Evolutionary conservation across 495 filamentous ascomycete genomes (phyloP), one percentile per base, ranked within the genome.

Genomic region (Rusavskia elegans): DNA sequence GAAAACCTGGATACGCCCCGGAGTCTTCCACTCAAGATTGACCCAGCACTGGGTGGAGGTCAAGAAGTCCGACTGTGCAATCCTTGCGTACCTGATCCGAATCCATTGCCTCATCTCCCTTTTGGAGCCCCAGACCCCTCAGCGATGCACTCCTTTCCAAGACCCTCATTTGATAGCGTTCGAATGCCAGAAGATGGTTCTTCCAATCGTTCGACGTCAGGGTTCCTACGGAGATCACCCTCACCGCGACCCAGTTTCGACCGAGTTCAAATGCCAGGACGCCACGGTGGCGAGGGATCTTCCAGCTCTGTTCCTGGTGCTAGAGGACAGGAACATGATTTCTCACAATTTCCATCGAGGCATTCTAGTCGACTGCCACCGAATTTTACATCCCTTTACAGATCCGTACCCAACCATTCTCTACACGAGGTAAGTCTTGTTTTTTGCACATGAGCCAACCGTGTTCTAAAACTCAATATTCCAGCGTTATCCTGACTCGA

Each of bases 11-110:
- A 52, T 36, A 61, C 51, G 48, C 59, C 44, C 42, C 61, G 23
- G 51, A 64, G 20, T 44, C 68, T 42, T 67, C 56, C 54, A 35
- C 62, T 64, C 38, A 53, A 57, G 17, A 54, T 61, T 42, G 66
- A 85, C 53, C 73, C 74, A 23, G 73, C 76, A 11, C 69, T 87
- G 3, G 81, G 79, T 25, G 89, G 89, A 40, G 88, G 89, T 11
- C 85, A 89, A 61, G 80, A 87, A 67, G 89, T 96, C 38, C 77
- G 89, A 48, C 80, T 96, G 11, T 96, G 89, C 72, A 94, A 96
- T 61, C 89, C 89, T 1, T 96, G 89, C 61, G 89, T 95, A 20
- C 89, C 88, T 25, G 89, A 95, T 66, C 89, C 89, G 3, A 93
- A 92, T 57, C 84, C 76, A 16, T 75, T 81, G 30, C 88, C 85